phyloP scores from a whole-genome alignment of 2,329 filamentous ascomycete species.

The Didymella keratinophila region DNA sequence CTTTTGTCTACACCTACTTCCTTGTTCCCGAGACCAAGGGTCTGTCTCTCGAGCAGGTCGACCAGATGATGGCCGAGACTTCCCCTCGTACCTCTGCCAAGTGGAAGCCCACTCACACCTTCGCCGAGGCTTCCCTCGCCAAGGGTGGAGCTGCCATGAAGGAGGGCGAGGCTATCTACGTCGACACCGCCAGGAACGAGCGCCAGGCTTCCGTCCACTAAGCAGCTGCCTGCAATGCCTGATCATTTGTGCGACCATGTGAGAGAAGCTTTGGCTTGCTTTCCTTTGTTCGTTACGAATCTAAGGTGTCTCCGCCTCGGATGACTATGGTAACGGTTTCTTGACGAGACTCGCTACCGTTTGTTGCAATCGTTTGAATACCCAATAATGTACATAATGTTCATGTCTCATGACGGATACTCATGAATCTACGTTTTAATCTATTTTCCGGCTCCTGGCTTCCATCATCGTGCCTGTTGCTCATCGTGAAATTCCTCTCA shows the following conservation, averaged over 20 bases:
- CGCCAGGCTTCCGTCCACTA: conserved; percentile 20
- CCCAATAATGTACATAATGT: not conserved
- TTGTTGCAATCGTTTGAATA: not conserved
- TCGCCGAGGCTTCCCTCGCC: conserved; percentile 55
- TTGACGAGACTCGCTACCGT: not conserved
- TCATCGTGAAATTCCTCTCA: not conserved
- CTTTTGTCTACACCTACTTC: conserved; percentile 72
- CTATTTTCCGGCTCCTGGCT: not conserved
- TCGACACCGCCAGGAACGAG: conserved; percentile 15
- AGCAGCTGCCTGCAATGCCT: not conserved
- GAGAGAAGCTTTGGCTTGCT: not conserved
- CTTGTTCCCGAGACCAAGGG: conserved; percentile 74
- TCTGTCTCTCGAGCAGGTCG: conserved; percentile 76
- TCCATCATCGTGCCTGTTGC: too few species aligned
- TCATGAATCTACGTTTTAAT: conserved; percentile 3
- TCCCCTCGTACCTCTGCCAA: conserved; percentile 76
- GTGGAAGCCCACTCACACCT: conserved; percentile 75
- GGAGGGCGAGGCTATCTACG: conserved; percentile 14
- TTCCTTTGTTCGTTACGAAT: not conserved
- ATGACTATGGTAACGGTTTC: not conserved
- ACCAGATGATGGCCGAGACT: conserved; percentile 73
- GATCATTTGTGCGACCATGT: not conserved
- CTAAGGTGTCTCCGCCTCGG: not conserved
- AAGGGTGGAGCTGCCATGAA: conserved; percentile 48
- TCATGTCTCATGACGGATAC: not conserved